Evolutionary conservation across 225 moss, liverwort and hornwort genomes (phyloP), one percentile per base, ranked within the genome.

Genomic region (Anthoceros angustus): DNA sequence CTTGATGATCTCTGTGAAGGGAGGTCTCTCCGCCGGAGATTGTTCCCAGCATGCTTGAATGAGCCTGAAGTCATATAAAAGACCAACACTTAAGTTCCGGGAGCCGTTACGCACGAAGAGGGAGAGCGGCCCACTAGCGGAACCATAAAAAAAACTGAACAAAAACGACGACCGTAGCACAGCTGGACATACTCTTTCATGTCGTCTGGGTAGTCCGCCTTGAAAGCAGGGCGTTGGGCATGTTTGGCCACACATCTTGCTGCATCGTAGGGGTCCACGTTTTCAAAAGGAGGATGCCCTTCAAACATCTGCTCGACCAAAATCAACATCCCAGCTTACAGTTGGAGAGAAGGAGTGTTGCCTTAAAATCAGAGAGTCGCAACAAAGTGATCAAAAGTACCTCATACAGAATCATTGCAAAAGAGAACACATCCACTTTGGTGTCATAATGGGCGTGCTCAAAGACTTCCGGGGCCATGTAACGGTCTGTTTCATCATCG

Each of bases 351-450:
- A 15, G 14, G 7, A 66, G 12, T 25, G 65, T 5, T 32, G 65
- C 16, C 16, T 16, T 11, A 3, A 38, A 65, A 11, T 3, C 40
- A 41, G 10, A 2, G 16, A 66, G 65, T 25, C 2, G 26, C 40
- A 20, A 38, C 20, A 38, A 38, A 49, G 12, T 4, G 5, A 26
- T 70, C 12, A 46, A 55, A 24, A 74, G 41, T 43, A 87, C 87
- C 84, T 93, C 87, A 68, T 89, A 85, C 40, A 93, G 71, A 62
- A 89, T 89, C 67, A 93, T 73, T 24, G 83, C 85, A 69, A 93
- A 93, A 11, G 93, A 82, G 69, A 93, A 93, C 26, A 85, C 75
- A 66, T 89, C 93, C 72, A 93, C 93, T 67, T 76, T 82, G 64
- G 63, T 83, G 41, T 83, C 83, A 68, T 82, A 80, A 7, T 66